phyloP scores from a whole-genome alignment of 768 basidiomycete species.

The Tulasnella sp. region DNA sequence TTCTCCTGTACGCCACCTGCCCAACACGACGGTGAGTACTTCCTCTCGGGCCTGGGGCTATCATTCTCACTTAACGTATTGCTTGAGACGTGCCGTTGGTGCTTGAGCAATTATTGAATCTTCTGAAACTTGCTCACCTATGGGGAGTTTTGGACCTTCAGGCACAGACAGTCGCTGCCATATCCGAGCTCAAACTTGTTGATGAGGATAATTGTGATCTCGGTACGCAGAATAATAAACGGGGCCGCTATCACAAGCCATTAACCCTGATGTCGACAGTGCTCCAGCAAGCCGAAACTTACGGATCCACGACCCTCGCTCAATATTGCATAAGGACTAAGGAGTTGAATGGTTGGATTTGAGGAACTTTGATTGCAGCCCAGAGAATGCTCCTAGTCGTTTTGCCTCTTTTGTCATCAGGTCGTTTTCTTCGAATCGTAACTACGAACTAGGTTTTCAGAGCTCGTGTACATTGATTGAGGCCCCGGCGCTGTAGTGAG shows the following conservation, averaged over 20 bases:
- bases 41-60: not conserved
- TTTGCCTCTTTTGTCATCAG: not conserved
- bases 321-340: slow-evolving; percentile 2
- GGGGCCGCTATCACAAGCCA: not conserved
- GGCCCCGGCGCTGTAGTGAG: no score
- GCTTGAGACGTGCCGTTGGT: not conserved
- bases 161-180: not conserved
- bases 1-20: not conserved
- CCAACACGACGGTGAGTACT: not conserved
- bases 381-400: not conserved
- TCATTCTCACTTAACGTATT: not conserved
- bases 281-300: not conserved
- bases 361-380: not conserved
- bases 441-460: no score
- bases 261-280: not conserved
- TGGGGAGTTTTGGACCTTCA: not conserved
- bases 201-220: not conserved
- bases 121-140: not conserved
- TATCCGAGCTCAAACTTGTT: not conserved
- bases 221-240: not conserved
- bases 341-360: not conserved
- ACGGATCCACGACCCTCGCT: not conserved
- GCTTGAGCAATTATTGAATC: not conserved
- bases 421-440: no score
- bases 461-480: no score